A percentile compares a stretch with the other conserved stretches of the same genome.
phyloP scores from a whole-genome alignment of 768 basidiomycete genomes.

The Hemileccinum rubropunctum region DNA sequence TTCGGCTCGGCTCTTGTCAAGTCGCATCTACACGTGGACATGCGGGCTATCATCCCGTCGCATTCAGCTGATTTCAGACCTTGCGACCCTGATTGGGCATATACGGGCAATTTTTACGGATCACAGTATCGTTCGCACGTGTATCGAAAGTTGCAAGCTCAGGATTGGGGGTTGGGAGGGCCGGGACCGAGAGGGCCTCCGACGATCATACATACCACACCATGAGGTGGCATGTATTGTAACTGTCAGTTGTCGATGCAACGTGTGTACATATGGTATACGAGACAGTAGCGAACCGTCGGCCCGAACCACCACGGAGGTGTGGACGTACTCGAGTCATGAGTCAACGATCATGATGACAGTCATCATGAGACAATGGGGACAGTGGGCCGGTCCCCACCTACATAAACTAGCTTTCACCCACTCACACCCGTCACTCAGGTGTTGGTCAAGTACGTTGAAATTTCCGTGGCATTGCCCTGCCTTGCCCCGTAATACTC shows the following conservation, averaged over 20 bases:
- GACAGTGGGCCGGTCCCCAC: neutral
- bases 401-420: slow-evolving; percentile 10
- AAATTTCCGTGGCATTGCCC: slow-evolving; percentile 25
- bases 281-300: neutral
- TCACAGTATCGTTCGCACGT: slow-evolving; percentile 30
- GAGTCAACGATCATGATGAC: neutral
- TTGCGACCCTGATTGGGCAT: slow-evolving; percentile 28
- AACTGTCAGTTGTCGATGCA: too few species aligned
- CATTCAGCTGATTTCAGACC: slow-evolving; percentile 17
- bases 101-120: slow-evolving; percentile 28
- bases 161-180: slow-evolving; percentile 23
- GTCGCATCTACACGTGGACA: slow-evolving; percentile 25
- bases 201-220: slow-evolving; percentile 26
- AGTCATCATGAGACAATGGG: neutral
- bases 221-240: slow-evolving; percentile 7
- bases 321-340: neutral
- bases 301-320: neutral
- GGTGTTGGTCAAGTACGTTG: slow-evolving; percentile 2
- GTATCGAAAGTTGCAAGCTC: slow-evolving; percentile 30
- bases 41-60: slow-evolving; percentile 15
- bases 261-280: slow-evolving; percentile 4
- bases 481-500: neutral
- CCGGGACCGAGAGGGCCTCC: slow-evolving; percentile 25
- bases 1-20: slow-evolving; percentile 25
- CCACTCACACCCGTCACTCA: slow-evolving; percentile 6